phyloP scores from a whole-genome alignment of 1,284 basidiomycete genomes.

The Moesziomyces sp. region DNA sequence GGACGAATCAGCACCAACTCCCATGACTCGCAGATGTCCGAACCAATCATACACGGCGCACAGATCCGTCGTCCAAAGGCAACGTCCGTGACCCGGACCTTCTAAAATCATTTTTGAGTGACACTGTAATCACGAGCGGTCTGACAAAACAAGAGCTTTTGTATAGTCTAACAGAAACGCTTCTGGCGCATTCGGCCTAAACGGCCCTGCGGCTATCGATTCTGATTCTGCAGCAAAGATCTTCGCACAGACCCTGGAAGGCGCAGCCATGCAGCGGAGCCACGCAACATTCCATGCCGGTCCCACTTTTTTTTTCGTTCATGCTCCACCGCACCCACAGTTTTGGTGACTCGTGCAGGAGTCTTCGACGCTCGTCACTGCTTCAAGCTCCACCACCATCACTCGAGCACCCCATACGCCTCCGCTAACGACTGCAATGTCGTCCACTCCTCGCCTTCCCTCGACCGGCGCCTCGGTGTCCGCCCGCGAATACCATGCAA shows the following conservation, averaged over 20 bases:
- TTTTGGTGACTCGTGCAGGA: not conserved
- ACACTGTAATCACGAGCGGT: too few species aligned
- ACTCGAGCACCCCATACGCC: not conserved
- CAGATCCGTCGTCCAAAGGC: too few species aligned
- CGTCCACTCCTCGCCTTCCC: slow-evolving; percentile 1
- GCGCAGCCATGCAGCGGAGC: too few species aligned
- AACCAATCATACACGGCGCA: too few species aligned
- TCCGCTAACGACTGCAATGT: slow-evolving; percentile 7
- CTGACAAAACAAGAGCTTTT: too few species aligned
- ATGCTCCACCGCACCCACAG: too few species aligned
- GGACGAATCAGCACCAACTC: not conserved
- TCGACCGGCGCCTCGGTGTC: slow-evolving; percentile 20
- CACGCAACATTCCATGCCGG: too few species aligned
- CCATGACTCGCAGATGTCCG: not conserved
- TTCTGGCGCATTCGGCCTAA: not conserved
- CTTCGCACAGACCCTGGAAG: slow-evolving; percentile 33
- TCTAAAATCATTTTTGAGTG: too few species aligned
- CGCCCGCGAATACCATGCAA: slow-evolving; percentile 32
- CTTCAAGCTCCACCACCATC: not conserved
- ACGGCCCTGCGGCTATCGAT: not conserved
- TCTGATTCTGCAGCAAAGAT: not conserved
- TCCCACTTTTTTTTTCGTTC: too few species aligned
- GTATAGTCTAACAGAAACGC: not conserved
- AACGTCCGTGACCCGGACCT: too few species aligned
- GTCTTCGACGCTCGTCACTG: not conserved